A percentile compares a stretch with the other conserved stretches of the same genome.
These are phyloP conservation scores for Effrenium voratum DNA, from an alignment of 73 alveolate species.

Conservation along the genomic window DNA sequence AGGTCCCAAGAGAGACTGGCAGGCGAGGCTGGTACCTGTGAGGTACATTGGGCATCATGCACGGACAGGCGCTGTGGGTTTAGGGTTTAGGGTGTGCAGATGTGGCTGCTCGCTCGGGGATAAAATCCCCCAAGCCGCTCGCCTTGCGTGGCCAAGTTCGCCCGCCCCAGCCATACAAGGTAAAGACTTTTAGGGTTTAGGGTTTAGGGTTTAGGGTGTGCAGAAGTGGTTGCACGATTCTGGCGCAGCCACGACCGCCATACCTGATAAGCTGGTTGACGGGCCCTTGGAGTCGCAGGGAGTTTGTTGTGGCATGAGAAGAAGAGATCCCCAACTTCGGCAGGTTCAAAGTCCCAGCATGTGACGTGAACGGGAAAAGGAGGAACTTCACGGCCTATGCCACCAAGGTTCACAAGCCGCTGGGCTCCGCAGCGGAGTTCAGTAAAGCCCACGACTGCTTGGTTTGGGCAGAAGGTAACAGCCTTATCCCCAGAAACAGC, in stretches of 20 bases:
- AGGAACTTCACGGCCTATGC: neutral
- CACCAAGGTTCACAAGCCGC: constrained; percentile 33
- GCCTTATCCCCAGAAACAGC: neutral
- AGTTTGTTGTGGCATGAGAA: neutral
- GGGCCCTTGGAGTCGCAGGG: constrained; percentile 7
- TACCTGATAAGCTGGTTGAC: neutral
- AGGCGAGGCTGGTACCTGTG: neutral
- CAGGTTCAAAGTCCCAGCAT: neutral
- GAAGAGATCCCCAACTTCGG: constrained; percentile 16
- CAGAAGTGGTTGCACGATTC: constrained; percentile 23
- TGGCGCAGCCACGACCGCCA: neutral
- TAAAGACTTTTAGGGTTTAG: too few relatives aligned
- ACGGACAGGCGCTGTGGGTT: constrained; percentile 17
- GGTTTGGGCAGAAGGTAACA: neutral
- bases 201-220: too few relatives aligned
- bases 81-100: too few relatives aligned
- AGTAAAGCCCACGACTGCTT: neutral
- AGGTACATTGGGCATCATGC: constrained; percentile 28
- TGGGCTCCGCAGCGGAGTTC: constrained; percentile 23
- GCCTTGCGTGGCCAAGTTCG: too few relatives aligned
- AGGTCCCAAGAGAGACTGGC: constrained; percentile 16
- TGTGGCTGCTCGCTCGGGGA: too few relatives aligned
- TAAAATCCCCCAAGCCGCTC: too few relatives aligned
- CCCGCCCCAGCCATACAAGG: too few relatives aligned
- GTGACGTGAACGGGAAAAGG: neutral